These are phyloP conservation scores for Apiospora saccharicola DNA, from an alignment of 2,329 filamentous ascomycete genomes.

Conservation along the genomic window DNA sequence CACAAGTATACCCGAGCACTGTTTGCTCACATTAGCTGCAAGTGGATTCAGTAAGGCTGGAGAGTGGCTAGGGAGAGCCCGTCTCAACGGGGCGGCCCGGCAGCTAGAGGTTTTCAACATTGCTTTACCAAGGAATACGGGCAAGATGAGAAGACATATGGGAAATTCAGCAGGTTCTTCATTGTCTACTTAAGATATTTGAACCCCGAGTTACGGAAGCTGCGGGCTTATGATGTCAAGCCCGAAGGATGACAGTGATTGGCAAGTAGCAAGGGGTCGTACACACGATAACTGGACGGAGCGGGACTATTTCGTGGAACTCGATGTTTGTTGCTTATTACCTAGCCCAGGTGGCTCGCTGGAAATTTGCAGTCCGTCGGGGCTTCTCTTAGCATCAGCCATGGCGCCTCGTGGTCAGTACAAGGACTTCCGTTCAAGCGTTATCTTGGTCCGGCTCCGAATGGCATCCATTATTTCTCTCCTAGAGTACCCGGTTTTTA, in stretches of 20 bases:
- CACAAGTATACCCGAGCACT: constrained; percentile 1
- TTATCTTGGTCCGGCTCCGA: constrained; percentile 11
- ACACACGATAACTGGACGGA: constrained; percentile 26
- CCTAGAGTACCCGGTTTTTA: constrained; percentile 11
- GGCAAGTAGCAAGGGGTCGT: not conserved
- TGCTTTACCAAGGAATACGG: not conserved
- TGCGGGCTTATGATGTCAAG: constrained; percentile 24
- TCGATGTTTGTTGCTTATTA: not conserved
- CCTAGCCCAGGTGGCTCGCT: constrained; percentile 1
- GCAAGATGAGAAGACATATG: not conserved
- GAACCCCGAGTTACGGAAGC: not conserved
- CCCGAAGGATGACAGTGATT: constrained; percentile 9
- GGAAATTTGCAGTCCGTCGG: not conserved
- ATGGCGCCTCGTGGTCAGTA: not conserved
- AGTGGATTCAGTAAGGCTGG: not conserved
- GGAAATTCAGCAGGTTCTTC: not conserved
- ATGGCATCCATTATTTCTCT: constrained; percentile 1
- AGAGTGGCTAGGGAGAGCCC: not conserved
- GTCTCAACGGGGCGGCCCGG: not conserved
- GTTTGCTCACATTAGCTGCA: not conserved
- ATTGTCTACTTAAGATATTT: constrained; percentile 3
- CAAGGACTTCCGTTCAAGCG: not conserved
- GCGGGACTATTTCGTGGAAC: constrained; percentile 21
- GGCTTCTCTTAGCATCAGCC: not conserved
- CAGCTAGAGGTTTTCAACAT: not conserved